Evolutionary conservation across 1,284 basidiomycete species (phyloP), one percentile per base, ranked within the genome.

Genomic region (Polyporus tsugae): DNA sequence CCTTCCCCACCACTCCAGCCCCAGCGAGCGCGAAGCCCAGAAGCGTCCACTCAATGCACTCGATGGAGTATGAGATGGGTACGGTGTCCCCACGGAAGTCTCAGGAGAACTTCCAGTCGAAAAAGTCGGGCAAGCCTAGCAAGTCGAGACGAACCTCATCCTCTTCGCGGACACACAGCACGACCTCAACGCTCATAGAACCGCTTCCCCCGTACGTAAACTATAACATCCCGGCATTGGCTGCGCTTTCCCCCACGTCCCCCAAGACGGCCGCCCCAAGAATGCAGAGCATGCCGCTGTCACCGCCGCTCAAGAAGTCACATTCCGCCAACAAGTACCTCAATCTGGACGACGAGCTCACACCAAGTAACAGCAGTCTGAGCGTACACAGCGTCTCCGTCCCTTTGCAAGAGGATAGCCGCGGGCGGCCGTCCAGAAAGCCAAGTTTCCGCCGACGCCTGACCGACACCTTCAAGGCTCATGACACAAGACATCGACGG

Each of bases 361-460:
- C 68, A 35, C 72, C 65, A 22, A 71, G 62, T 46, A 72, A 70
- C 66, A 73, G 70, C 65, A 76, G 68, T 60, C 64, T 70, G 46
- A 72, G 69, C 64, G 25, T 71, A 13, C 36, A 66, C 66, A 69
- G 77, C 75, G 63, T 71, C 53, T 64, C 52, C 39, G 63, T 62
- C 35, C 61, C 69, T 65, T 49, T 73, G 69, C 69, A 76, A 19
- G 79, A 79, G 25, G 78, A 81, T n/a, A 66, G 78, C 58, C 80
- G 86, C 33, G 86, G 83, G 2, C 81, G 85, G 3, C 75, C 79
- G 5, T 75, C 80, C 49, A 81, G 85, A 59, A 86, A 84, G 64
- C 80, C 82, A 36, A 85, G 84, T 73, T 78, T 86, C 66, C 82
- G 83, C 63, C 82, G 76, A 35, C 83, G 86, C 71, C 75, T 86